Base-by-base conservation (phyloP, 768 basidiomycete genomes). In the Collybia sp. region DNA sequence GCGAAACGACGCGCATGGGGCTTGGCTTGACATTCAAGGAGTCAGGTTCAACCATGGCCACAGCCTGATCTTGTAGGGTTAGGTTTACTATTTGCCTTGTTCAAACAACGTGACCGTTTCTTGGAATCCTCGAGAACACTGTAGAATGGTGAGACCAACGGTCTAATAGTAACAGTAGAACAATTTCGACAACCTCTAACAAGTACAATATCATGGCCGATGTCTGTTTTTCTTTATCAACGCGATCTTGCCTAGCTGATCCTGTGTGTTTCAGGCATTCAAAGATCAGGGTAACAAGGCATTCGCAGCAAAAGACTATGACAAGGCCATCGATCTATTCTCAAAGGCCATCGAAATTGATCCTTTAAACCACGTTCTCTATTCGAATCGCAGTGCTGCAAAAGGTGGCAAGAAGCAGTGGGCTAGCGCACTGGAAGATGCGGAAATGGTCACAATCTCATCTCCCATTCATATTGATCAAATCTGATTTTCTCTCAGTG, bases 251-350 rank as follows among this genome's bases (percentile, higher is more conserved):
- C 25, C 15, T 18, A 13, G 20, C 5, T n/a, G 15, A n/a, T 12
- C 30, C 25, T 25, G 25, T 25, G n/a, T n/a, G n/a, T n/a, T n/a
- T n/a, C n/a, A 25, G 61, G 69, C 80, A 49, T 73, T 96, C 53
- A 97, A 97, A 72, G 88, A 91, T 60, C 82, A 82, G 60, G 94
- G 93, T 58, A 97, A 97, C 77, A 93, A 93, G 60, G 93, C 94
- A 16, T 97, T 97, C 68, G 75, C 88, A 33, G 90, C 90, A 45
- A 96, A 93, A 63, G 81, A 96, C 57, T 96, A 89, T 68, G 84
- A 90, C 70, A 82, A 76, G 56, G 93, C 94, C 6, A 88, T 90
- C 71, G 77, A 85, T 59, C 69, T 87, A 40, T 92, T 91, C 66
- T 74, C 80, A 3, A 76, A 91, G 58, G 94, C 89, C 15, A 88